A percentile compares a stretch with the other conserved stretches of the same genome.
These are phyloP conservation scores for Conoideocrella luteorostrata DNA, from an alignment of 2,329 filamentous ascomycete species.

Conservation along the genomic window DNA sequence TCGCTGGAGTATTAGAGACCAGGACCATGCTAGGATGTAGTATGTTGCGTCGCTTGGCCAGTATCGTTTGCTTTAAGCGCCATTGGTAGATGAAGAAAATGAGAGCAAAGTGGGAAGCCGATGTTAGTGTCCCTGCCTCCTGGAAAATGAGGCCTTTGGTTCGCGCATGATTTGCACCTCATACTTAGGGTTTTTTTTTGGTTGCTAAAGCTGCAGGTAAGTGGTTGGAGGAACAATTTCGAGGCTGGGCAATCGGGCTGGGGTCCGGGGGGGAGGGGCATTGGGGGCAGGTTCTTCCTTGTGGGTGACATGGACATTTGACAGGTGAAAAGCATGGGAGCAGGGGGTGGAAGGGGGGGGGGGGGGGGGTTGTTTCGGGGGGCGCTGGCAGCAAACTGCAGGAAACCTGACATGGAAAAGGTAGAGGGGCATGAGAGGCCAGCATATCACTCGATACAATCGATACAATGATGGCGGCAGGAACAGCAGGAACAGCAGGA, in stretches of 20 bases:
- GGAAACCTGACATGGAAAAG: too few relatives aligned
- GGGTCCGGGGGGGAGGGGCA: not conserved
- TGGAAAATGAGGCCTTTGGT: not conserved
- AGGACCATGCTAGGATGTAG: not conserved
- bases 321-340: not conserved
- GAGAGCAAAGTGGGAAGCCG: not conserved
- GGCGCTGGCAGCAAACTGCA: too few relatives aligned
- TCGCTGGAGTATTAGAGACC: conserved; percentile 3
- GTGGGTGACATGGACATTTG: too few relatives aligned
- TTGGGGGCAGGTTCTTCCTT: not conserved
- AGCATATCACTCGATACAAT: too few relatives aligned
- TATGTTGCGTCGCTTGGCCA: not conserved
- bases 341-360: not conserved
- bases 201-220: not conserved
- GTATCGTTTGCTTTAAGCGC: not conserved
- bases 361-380: too few relatives aligned
- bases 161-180: not conserved
- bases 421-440: too few relatives aligned
- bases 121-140: not conserved
- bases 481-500: too few relatives aligned
- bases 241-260: not conserved
- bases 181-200: too few relatives aligned
- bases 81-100: not conserved
- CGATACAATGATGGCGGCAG: too few relatives aligned
- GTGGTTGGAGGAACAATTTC: not conserved